A percentile compares a stretch with the other conserved stretches of the same genome.
Evolutionary conservation across 176 grass and related monocot species (phyloP).

Genomic region (Typha latifolia): DNA sequence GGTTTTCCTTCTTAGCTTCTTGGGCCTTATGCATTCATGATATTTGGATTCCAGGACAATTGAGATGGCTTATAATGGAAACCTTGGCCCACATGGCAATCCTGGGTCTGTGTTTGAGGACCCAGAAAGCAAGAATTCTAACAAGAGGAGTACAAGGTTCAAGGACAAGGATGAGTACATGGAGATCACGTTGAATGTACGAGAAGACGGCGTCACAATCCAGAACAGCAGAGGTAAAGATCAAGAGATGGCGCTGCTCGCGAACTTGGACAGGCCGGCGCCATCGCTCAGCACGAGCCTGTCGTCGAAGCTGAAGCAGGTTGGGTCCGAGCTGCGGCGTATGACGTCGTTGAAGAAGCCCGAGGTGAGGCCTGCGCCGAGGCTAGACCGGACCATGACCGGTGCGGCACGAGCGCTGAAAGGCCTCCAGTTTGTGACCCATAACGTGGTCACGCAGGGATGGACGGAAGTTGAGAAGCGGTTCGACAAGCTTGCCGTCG

Average conservation of each 20-base stretch:
- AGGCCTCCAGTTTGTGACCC: constrained; percentile 78
- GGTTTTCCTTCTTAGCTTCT: background rate
- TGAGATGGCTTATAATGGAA: no score
- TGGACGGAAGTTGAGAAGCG: constrained; percentile 74
- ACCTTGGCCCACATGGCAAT: constrained; percentile 1
- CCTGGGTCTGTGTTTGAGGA: constrained; percentile 4
- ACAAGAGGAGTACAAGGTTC: constrained; percentile 53
- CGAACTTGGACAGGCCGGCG: background rate
- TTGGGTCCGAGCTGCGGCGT: constrained; percentile 34
- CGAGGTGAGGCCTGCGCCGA: background rate
- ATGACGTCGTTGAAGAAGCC: constrained; percentile 34
- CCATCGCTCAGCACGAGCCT: constrained; percentile 19
- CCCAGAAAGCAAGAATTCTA: constrained; percentile 25
- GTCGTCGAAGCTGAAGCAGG: constrained; percentile 47
- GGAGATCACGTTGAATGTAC: constrained; percentile 71
- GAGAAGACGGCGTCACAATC: constrained; percentile 34
- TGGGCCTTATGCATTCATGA: no score
- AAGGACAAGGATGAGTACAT: constrained; percentile 70
- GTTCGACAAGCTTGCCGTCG: constrained; percentile 61
- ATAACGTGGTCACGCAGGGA: constrained; percentile 44
- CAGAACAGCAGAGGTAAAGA: constrained; percentile 16
- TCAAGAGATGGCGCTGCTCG: constrained; percentile 31
- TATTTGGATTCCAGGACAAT: no score
- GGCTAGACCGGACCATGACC: constrained; percentile 65
- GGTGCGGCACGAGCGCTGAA: constrained; percentile 41